Evolutionary conservation across 2,329 filamentous ascomycete species (phyloP), one percentile per base, ranked within the genome.

Genomic region (Aquanectria penicillioides): DNA sequence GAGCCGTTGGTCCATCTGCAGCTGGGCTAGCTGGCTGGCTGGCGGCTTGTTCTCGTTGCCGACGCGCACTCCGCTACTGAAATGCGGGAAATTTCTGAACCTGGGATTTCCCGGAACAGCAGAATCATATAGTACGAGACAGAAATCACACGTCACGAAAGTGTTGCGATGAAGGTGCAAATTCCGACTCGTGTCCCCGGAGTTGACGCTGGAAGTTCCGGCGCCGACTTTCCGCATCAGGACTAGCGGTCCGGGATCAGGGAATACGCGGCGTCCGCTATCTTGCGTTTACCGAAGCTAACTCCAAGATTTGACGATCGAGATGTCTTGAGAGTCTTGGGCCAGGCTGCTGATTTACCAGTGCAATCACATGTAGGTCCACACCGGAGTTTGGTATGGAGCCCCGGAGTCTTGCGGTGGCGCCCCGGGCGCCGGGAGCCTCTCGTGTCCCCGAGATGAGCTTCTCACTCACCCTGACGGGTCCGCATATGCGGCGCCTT

Each of bases 211-310:
- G 36, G n/a, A 29, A 5, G 1, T 4, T 18, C 56, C 65, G 65
- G 65, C 28, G 52, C 65, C 65, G 65, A 67, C 23, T 37, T 67
- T n/a, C 65, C 52, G 1, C 3, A 34, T 47, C 5, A 2, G 41
- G 65, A 22, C 17, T 65, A 65, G 62, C 0, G 0, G 2, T 9
- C 41, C 36, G 33, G 54, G 46, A 43, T 38, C 37, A 31, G 20
- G 37, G 54, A 5, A 33, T 9, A 10, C n/a, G 23, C 29, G 46
- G 53, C 15, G 37, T 36, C 15, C 12, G 23, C 41, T 33, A 9
- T 38, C 11, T 33, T 38, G 40, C 38, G 22, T 47, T 54, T 20
- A 4, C 40, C 40, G 51, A 33, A 25, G 13, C 8, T 6, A 17
- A 34, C 33, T 43, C 17, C 13, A 37, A 33, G 17, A 29, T 29